Evolutionary conservation across 768 basidiomycete species (phyloP), one percentile per base, ranked within the genome.

Genomic region (Agaricus blazei): DNA sequence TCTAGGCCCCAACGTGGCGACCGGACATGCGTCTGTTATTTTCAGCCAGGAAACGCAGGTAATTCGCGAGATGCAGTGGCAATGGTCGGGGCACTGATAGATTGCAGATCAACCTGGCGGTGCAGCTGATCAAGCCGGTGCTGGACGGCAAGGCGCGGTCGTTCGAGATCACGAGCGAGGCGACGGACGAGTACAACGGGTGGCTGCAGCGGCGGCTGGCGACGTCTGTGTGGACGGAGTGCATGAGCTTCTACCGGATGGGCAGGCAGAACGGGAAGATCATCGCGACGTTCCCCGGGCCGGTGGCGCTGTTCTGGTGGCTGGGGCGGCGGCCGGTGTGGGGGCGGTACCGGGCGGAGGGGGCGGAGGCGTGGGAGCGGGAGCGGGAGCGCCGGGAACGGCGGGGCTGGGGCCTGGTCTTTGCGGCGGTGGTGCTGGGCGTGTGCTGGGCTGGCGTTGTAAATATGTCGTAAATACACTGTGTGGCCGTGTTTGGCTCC

Each of bases 31-130:
- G 8, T 84, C 83, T 26, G 72, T 80, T 36, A 71, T 85, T 46
- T 83, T 80, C 63, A 72, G 71, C 50, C 73, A 79, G 58, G 83
- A 85, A 64, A 69, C 74, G 6, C 81, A 84, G 75, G 82, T 79
- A 43, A 48, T 68, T 28, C 19, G 56, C 29, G 41, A 9, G 12
- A 27, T 40, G 38, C 31, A 36, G 36, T 54, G 59, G 64, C 48
- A 42, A 34, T 43, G 11, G 37, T 34, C 42, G 29, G 27, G 41
- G 42, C 37, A 47, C 53, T 57, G 52, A 56, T 40, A 58, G 48
- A 51, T 54, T 47, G 42, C 59, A 83, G 83, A 79, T 83, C 63
- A 65, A 72, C 48, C 70, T 77, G 57, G 71, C 74, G 41, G 51
- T 82, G 56, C 70, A 81, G 59, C 63, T 84, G 54, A 73, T 83